Evolutionary conservation across 192 early-diverging fungal genomes (phyloP), one percentile per base, ranked within the genome.

Genomic region (Linderina pennispora): DNA sequence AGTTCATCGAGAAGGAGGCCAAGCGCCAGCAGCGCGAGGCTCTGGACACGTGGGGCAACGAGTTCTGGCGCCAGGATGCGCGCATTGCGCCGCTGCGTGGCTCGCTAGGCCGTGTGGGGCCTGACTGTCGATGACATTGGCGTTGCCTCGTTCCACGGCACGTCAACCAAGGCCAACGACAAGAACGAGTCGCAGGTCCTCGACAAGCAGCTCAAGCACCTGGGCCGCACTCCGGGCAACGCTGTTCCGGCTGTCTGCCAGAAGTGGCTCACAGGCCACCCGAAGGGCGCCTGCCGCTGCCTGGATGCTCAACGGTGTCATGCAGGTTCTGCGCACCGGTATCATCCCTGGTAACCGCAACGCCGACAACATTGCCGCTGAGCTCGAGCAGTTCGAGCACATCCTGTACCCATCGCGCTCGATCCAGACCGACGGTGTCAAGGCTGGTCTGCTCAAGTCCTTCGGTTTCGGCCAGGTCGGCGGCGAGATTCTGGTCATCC

Each of bases 131-230:
- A 93, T 63, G 91, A 93, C 63, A 87, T 93, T 59, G 81, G 85
- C 44, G 84, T 90, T 32, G 85, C 86, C 14, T 93, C 91, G 23
- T 93, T 93, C 86, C 91, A 93, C 71, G 91, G 91, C 43, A 93
- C 91, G n/a, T 82, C 83, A 34, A 93, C 91, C 55, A 86, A 87
- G 74, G 91, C 91, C 25, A 93, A 93, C 70, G 91, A 93, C 69
- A 86, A 90, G 78, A 93, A 93, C 74, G 90, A 93, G 68, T 93
- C 90, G 17, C 78, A 82, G 14, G 89, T 86, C 7, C 36, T 89
- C 33, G 88, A 93, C 76, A 77, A 80, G 55, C 89, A 93, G 70
- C 58, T 93, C 56, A 76, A 62, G 26, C 88, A 93, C 59, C 80
- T 93, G 36, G 90, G 90, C 32, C 79, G 90, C 43, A 77, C 79